phyloP scores from a whole-genome alignment of 108 stramenopile genomes.

The Cylindrotheca closterium region DNA sequence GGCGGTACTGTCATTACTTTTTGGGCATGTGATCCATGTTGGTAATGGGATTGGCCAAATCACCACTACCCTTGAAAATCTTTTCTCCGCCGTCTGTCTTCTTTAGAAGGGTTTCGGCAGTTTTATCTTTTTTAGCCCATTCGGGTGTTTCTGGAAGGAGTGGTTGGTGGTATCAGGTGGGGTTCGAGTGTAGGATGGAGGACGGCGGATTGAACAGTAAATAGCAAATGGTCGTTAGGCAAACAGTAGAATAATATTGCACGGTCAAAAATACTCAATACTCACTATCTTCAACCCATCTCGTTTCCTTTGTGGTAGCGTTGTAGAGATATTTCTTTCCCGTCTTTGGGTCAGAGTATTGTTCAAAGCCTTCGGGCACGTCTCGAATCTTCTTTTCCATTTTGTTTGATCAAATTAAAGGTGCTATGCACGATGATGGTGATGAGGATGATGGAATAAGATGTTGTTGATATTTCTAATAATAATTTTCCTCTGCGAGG shows the following conservation, averaged over 20 bases:
- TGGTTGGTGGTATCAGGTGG: not conserved
- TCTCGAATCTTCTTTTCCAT: too few species aligned
- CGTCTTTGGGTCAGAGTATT: slow-evolving; percentile 41
- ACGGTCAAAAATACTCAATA: not conserved
- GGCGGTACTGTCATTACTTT: too few species aligned
- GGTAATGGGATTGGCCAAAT: not conserved
- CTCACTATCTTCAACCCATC: slow-evolving; percentile 31
- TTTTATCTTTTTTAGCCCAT: not conserved
- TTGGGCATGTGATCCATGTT: too few species aligned
- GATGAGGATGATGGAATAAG: not conserved
- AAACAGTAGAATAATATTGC: not conserved
- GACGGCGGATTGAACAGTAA: not conserved
- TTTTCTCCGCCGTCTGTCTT: not conserved
- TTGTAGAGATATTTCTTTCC: slow-evolving; percentile 55
- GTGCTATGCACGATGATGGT: too few species aligned
- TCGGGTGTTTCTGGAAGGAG: not conserved
- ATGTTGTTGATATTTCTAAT: not conserved
- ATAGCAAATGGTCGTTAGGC: not conserved
- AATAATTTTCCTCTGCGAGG: not conserved
- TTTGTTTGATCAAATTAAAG: too few species aligned
- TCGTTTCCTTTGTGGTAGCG: slow-evolving; percentile 32
- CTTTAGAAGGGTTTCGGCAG: not conserved
- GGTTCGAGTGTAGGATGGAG: not conserved
- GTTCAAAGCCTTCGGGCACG: slow-evolving; percentile 34
- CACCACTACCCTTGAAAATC: not conserved